Base-by-base conservation (phyloP, 257 asterid species). In the Perilla frutescens region DNA sequence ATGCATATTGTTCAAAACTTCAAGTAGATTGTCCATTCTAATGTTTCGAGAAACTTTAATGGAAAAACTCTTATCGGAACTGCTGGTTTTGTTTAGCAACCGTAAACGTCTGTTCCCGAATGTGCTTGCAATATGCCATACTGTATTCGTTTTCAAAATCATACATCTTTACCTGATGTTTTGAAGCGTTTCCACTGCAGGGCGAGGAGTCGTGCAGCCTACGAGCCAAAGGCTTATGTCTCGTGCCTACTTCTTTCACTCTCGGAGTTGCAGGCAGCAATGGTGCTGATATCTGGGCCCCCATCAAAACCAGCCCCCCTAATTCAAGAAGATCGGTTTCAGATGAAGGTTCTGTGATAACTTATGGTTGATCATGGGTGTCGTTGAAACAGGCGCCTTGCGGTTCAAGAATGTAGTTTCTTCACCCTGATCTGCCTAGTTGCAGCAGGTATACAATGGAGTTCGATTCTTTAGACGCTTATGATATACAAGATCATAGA, bases 201-300 rank as follows among this genome's bases (percentile, higher is more conserved):
- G 90, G 81, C 6, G 75, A 74, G 65, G 90, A 85, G 5, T 56
- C 73, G 8, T 69, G 72, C 80, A 85, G 78, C 82, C 92, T 93
- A 47, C 81, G 84, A 78, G 80, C 79, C 64, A 88, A 86, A 77
- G 98, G 98, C 69, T 80, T 93, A 26, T 91, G 96, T 61, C 83
- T 93, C 7, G 88, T 91, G 68, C 98, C 98, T 0, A 62, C 86
- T 70, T 82, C 91, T 0, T 87, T 76, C 45, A 87, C 96, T 0
- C 37, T 20, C 13, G 96, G 96, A 54, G 91, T 89, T 39, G 90
- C 77, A 2, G 80, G 87, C 75, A 86, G 96, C 85, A 93, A 93
- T 47, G 98, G 98, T 45, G 98, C 98, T 0, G 97, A 93, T 81
- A 93, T 93, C 39, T 93, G 98, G 98, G 96, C 97, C 8, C 98